Conservation (phyloP, 2,329 filamentous ascomycete species). For the Botrytis fragariae region DNA sequence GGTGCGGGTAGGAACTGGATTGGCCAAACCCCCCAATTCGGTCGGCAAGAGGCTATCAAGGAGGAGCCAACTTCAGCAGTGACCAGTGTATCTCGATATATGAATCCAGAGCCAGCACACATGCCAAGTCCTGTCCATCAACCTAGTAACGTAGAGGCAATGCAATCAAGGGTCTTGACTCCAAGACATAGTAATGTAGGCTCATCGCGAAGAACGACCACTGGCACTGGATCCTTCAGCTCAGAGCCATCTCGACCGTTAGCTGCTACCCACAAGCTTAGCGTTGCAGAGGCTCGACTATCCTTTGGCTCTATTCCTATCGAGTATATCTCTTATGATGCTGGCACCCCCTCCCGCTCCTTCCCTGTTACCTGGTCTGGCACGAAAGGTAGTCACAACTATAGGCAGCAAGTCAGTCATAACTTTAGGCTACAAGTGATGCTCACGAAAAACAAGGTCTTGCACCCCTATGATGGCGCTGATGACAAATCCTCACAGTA, state of each 20-base stretch:
- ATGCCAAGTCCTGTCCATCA: neutral
- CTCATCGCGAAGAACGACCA: neutral
- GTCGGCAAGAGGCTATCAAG: neutral
- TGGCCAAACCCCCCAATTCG: neutral
- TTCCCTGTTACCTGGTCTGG: constrained; percentile 4
- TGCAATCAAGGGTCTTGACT: neutral
- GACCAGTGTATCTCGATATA: neutral
- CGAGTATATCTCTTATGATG: constrained; percentile 6
- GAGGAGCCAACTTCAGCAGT: neutral
- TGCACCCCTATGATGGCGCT: constrained; percentile 1
- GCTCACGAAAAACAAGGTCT: neutral
- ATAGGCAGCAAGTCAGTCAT: neutral
- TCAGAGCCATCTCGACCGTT: neutral
- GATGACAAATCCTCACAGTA: neutral
- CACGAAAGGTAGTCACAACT: neutral
- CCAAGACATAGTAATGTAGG: no score
- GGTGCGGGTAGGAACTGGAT: neutral
- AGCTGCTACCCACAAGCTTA: neutral
- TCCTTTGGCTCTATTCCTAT: neutral
- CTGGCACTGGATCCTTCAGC: neutral
- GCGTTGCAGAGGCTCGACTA: neutral
- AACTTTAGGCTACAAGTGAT: neutral
- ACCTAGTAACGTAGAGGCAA: neutral
- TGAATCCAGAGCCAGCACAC: neutral
- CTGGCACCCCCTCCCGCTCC: neutral